phyloP scores from a whole-genome alignment of 108 stramenopile genomes.

The Cylindrotheca closterium region DNA sequence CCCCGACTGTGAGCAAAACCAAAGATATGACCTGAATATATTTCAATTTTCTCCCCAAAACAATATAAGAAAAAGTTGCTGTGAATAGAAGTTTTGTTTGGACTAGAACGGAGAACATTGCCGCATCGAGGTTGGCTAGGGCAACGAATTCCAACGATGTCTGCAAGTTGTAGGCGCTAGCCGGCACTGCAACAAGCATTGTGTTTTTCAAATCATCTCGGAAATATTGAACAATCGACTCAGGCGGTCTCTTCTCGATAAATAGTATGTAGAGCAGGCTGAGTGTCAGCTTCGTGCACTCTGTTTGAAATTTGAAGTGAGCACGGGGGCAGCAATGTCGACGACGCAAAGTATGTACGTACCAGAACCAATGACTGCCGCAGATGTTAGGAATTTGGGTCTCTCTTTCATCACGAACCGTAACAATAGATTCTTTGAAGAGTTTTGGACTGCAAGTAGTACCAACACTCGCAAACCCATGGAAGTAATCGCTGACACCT shows the following conservation, averaged over 20 bases:
- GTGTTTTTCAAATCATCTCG: conserved; percentile 72
- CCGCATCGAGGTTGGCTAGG: conserved; percentile 90
- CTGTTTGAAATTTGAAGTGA: conserved; percentile 8
- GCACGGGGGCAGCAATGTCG: not conserved
- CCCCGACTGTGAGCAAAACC: conserved; percentile 84
- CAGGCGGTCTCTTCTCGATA: conserved; percentile 31
- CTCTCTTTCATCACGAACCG: conserved; percentile 80
- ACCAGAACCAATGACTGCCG: conserved; percentile 68
- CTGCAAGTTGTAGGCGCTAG: conserved; percentile 93
- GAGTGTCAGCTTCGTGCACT: conserved; percentile 59
- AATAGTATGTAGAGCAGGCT: conserved; percentile 61
- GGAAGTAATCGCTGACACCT: conserved; percentile 10
- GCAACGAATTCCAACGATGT: conserved; percentile 95
- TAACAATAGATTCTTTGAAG: conserved; percentile 77
- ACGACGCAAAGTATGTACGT: not conserved
- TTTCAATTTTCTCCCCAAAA: conserved; percentile 77
- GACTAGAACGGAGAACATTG: conserved; percentile 90
- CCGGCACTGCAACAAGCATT: conserved; percentile 83
- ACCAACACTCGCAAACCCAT: conserved; percentile 66
- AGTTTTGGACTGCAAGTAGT: conserved; percentile 81
- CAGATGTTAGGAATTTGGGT: conserved; percentile 67
- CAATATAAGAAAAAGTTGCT: conserved; percentile 81
- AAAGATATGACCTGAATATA: conserved; percentile 79
- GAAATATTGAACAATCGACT: conserved; percentile 51
- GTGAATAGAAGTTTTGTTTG: conserved; percentile 89